Evolutionary conservation across 495 filamentous ascomycete species (phyloP).

Genomic region (Penicillium canariense): DNA sequence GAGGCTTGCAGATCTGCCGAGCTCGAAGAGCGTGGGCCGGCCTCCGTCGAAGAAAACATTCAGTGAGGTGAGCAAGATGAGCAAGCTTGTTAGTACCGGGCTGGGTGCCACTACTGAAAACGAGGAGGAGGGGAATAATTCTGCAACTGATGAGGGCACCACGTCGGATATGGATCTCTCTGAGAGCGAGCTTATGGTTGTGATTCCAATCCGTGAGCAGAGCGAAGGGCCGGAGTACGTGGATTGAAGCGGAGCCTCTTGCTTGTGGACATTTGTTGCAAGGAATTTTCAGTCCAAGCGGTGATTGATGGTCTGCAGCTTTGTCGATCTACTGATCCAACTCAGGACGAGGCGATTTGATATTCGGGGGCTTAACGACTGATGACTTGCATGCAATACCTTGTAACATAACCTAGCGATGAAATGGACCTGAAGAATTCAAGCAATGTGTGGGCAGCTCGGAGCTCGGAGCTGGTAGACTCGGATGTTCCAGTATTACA

Average conservation of each 20-base stretch:
- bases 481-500: not conserved
- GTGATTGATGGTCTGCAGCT: too few relatives aligned
- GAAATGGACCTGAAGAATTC: not conserved
- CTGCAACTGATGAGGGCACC: not conserved
- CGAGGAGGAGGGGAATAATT: constrained; percentile 3
- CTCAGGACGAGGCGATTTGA: too few relatives aligned
- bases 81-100: constrained; percentile 34
- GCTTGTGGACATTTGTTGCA: not conserved
- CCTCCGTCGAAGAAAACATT: constrained; percentile 25
- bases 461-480: not conserved
- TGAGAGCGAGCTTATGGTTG: not conserved
- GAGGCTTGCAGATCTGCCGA: not conserved
- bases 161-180: constrained; percentile 11
- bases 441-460: not conserved
- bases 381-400: too few relatives aligned
- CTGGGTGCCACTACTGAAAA: constrained; percentile 10
- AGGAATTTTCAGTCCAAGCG: too few relatives aligned
- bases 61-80: constrained; percentile 33
- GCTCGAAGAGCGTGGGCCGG: constrained; percentile 14
- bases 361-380: too few relatives aligned
- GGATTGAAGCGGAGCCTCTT: not conserved
- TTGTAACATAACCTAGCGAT: too few relatives aligned
- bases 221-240: constrained; percentile 2
- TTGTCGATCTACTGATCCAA: too few relatives aligned
- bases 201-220: constrained; percentile 12